Evolutionary conservation across 768 basidiomycete genomes (phyloP).

Genomic region (Tulasnella sp.): DNA sequence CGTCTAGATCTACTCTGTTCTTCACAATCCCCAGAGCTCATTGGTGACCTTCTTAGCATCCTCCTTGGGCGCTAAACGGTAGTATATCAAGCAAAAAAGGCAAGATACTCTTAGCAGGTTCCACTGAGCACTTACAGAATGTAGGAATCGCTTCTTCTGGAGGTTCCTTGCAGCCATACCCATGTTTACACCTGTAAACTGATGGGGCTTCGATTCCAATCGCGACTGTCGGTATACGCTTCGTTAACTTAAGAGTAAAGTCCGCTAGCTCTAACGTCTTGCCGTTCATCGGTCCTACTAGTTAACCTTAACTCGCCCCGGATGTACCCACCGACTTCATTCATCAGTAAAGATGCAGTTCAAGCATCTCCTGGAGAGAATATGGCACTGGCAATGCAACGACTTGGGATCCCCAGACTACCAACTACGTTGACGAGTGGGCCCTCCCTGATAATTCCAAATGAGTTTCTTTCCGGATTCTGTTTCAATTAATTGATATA

Average conservation of each 20-base stretch:
- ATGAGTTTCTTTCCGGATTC: neutral
- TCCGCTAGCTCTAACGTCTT: neutral
- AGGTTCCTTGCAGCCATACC: neutral
- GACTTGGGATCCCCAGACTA: conserved; percentile 5
- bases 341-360: conserved; percentile 26
- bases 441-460: conserved; percentile 23
- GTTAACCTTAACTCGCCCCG: neutral
- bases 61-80: too few relatives aligned
- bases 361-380: neutral
- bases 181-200: neutral
- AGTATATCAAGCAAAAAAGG: conserved; percentile 7
- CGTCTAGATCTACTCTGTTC: too few relatives aligned
- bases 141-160: too few relatives aligned
- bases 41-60: too few relatives aligned
- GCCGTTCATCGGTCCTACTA: neutral
- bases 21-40: too few relatives aligned
- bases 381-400: conserved; percentile 2
- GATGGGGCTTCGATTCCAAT: neutral
- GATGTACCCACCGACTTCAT: neutral
- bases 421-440: conserved; percentile 24
- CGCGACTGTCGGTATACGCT: neutral
- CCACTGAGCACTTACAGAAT: too few relatives aligned
- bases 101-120: too few relatives aligned
- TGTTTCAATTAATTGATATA: neutral
- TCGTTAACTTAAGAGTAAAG: neutral